Evolutionary conservation across 176 grass and related monocot genomes (phyloP), one percentile per base, ranked within the genome.

Genomic region (Ensete ventricosum): DNA sequence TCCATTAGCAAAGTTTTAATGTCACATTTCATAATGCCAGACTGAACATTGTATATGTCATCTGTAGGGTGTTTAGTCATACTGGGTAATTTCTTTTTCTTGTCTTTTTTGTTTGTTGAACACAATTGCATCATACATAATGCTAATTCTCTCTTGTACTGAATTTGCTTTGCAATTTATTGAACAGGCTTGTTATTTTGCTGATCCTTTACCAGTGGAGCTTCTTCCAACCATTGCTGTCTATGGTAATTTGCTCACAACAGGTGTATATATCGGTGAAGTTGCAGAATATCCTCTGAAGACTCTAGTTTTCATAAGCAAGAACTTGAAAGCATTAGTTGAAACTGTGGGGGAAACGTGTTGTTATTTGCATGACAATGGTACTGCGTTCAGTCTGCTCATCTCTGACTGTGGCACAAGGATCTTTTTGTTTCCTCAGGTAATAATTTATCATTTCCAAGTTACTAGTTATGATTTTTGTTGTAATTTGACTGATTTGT

Each of bases 181-280:
- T 62, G 69, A 71, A 14, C 90, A 92, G 90, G 84, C 86, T 6
- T 86, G 81, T 77, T 92, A 92, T 78, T 86, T 89, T 76, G 84
- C 90, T 49, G 86, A 69, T 60, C 79, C 76, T 80, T 82, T 92
- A 77, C 86, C 90, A 14, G 90, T 92, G 79, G 86, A 92, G 62
- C 75, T 87, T 84, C 55, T 84, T 21, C 79, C 81, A 8, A 86
- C 81, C 13, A 50, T 84, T 57, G 19, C 25, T 9, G 50, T 88
- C 24, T 84, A 86, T 71, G 69, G 78, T 54, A 71, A 72, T 66
- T 73, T 71, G 22, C 27, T 24, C 19, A 76, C 29, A 83, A 79
- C 75, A 75, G 76, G 70, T 12, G 58, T 86, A 48, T 26, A 3
- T 55, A 78, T 92, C 11, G 83, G 67, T 55, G 86, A 92, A 89